phyloP scores from a whole-genome alignment of 2,329 filamentous ascomycete genomes.

The Microcera coccophila region DNA sequence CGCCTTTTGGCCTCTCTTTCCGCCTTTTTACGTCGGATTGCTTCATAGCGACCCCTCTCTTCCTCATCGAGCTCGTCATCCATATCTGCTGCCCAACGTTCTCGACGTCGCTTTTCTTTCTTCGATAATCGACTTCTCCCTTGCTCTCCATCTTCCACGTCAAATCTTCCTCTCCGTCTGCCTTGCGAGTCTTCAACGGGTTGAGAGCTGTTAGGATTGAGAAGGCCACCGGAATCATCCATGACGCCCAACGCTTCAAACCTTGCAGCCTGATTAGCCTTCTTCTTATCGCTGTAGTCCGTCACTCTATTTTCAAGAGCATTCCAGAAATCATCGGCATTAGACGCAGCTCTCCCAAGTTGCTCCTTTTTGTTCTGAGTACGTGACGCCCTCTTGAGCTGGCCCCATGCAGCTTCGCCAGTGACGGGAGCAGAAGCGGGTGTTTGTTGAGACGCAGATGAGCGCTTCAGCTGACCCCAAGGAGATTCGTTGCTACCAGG shows the following conservation, averaged over 20 bases:
- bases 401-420: background rate
- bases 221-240: too few species aligned
- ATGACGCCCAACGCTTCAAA: too few species aligned
- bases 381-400: slow-evolving; percentile 17
- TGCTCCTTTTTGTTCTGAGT: slow-evolving; percentile 2
- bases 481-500: slow-evolving; percentile 7
- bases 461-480: slow-evolving; percentile 19
- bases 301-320: slow-evolving; percentile 22
- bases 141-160: slow-evolving; percentile 19
- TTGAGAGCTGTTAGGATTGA: too few species aligned
- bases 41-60: slow-evolving; percentile 33
- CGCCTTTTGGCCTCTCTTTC: slow-evolving; percentile 40
- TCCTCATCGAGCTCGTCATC: slow-evolving; percentile 41
- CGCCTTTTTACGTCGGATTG: slow-evolving; percentile 39
- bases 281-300: slow-evolving; percentile 13
- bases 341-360: too few species aligned
- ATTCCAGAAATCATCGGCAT: slow-evolving; percentile 22
- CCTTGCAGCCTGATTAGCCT: slow-evolving; percentile 3
- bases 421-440: background rate
- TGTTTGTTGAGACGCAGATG: background rate
- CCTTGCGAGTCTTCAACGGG: slow-evolving; percentile 14
- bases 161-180: slow-evolving; percentile 31
- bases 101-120: slow-evolving; percentile 25
- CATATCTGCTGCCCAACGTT: slow-evolving; percentile 17
- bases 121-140: slow-evolving; percentile 16